These are phyloP conservation scores for Aspergillus fumigatiaffinis DNA, from an alignment of 2,329 filamentous ascomycete species.

Conservation along the genomic window DNA sequence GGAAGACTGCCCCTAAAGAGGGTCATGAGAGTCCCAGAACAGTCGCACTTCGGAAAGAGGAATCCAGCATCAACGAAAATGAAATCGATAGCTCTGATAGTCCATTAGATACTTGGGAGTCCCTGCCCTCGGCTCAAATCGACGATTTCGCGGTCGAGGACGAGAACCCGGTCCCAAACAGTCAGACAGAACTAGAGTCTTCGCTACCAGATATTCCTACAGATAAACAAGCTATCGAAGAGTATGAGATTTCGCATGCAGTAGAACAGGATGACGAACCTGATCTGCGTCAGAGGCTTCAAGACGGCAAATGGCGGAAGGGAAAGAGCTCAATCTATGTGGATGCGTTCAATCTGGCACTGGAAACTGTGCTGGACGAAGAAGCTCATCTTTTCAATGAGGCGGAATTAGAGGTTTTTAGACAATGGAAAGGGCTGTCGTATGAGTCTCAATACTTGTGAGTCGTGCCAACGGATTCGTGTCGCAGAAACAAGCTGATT, in stretches of 20 bases:
- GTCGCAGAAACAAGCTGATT: constrained; percentile 1
- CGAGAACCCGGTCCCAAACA: constrained; percentile 20
- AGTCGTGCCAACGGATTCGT: constrained; percentile 27
- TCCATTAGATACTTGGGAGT: constrained; percentile 35
- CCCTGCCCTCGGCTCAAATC: constrained; percentile 7
- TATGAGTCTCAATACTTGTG: constrained; percentile 93
- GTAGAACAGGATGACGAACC: constrained; percentile 46
- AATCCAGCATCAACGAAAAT: constrained; percentile 3
- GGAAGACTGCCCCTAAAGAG: constrained; percentile 19
- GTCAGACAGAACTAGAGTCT: constrained; percentile 65
- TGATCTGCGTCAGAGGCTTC: constrained; percentile 49
- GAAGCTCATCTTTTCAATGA: constrained; percentile 83
- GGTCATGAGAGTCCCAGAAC: constrained; percentile 1
- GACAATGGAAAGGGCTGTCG: constrained; percentile 64
- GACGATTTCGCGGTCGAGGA: neutral
- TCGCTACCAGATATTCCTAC: constrained; percentile 65
- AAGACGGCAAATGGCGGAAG: constrained; percentile 62
- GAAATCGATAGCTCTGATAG: constrained; percentile 8
- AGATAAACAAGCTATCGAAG: constrained; percentile 68
- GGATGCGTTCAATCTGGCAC: constrained; percentile 89
- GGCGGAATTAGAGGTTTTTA: constrained; percentile 72
- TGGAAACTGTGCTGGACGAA: constrained; percentile 84
- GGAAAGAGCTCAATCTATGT: constrained; percentile 91
- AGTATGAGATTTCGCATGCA: constrained; percentile 69
- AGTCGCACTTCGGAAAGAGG: constrained; percentile 2